Evolutionary conservation across 2,329 filamentous ascomycete genomes (phyloP).

Genomic region (Neopestalotiopsis sp.): DNA sequence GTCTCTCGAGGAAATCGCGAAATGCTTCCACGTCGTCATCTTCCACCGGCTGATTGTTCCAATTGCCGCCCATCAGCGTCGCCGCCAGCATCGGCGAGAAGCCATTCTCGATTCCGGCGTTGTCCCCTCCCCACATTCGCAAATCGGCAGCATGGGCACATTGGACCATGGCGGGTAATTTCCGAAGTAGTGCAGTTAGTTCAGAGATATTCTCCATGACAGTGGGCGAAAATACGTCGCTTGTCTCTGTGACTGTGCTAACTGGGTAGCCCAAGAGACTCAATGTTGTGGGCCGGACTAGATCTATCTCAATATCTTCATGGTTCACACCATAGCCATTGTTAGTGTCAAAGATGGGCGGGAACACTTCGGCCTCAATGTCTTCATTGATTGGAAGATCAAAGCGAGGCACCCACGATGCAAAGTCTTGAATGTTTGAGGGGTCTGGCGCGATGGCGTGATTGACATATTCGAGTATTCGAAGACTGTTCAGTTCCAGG

Average conservation of each 20-base stretch:
- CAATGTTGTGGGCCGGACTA: neutral
- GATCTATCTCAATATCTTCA: neutral
- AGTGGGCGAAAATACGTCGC: neutral
- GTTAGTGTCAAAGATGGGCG: neutral
- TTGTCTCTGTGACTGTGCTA: neutral
- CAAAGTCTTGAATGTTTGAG: neutral
- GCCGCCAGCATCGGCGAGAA: neutral
- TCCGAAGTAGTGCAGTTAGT: neutral
- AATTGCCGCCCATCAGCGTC: conserved; percentile 2
- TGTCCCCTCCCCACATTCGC: neutral
- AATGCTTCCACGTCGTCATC: neutral
- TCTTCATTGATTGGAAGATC: neutral
- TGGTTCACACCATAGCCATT: neutral
- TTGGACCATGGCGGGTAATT: neutral
- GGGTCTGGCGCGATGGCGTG: neutral
- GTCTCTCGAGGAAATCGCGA: neutral
- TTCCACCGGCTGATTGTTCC: neutral
- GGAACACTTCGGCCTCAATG: neutral
- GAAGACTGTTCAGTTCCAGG: neutral
- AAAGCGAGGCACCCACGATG: neutral
- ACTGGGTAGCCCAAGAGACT: neutral
- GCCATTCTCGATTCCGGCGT: neutral
- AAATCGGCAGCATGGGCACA: neutral
- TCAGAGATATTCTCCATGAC: neutral
- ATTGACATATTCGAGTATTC: neutral